A percentile compares a stretch with the other conserved stretches of the same genome.
Evolutionary conservation across 441 rosid species (phyloP).

Genomic region (Populus trichocarpa): DNA sequence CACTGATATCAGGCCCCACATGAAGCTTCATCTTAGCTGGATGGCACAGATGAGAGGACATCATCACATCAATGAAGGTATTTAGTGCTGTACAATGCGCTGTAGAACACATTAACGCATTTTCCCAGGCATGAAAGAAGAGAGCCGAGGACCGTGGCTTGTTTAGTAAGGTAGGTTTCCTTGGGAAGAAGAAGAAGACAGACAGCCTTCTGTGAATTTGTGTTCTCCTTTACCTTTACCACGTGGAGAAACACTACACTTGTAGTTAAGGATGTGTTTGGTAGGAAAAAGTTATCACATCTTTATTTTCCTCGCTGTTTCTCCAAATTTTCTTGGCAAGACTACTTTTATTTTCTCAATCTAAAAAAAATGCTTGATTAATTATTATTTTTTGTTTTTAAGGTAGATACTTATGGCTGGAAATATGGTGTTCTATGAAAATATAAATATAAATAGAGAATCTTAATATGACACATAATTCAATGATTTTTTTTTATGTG

Average conservation of each 20-base stretch:
- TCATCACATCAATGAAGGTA: neutral
- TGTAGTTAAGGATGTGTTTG: neutral
- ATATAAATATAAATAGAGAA: no score
- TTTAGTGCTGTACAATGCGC: neutral
- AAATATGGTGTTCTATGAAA: no score
- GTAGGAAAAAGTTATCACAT: neutral
- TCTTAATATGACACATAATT: no score
- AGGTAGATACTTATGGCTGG: no score
- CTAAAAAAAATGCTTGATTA: no score
- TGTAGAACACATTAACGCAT: constrained; percentile 3
- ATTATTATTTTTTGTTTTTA: no score
- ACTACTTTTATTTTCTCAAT: no score
- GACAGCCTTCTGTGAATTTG: neutral
- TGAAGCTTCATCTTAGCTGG: constrained; percentile 28
- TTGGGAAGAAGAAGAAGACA: neutral
- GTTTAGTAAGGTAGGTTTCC: neutral
- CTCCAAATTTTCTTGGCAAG: no score
- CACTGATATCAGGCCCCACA: constrained; percentile 9
- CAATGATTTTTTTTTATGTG: no score
- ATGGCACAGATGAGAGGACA: constrained; percentile 21
- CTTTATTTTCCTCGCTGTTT: neutral
- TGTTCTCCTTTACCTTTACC: neutral
- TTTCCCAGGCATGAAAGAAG: neutral
- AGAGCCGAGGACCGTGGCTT: constrained; percentile 4
- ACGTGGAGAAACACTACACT: neutral